These are phyloP conservation scores for Fagopyrum esculentum DNA, from an alignment of 148 eudicot species.

Conservation along the genomic window DNA sequence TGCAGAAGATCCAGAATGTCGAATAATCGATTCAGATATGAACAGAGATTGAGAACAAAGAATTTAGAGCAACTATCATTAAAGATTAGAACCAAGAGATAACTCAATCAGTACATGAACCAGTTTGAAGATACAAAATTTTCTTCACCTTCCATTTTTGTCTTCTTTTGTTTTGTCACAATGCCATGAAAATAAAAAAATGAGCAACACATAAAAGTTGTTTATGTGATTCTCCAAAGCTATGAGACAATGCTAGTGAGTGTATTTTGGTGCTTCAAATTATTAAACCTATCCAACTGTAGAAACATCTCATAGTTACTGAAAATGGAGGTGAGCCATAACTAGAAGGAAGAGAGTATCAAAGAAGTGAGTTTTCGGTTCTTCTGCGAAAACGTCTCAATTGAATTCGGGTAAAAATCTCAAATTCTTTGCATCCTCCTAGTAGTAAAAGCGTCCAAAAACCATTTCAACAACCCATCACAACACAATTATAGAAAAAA, in stretches of 20 bases:
- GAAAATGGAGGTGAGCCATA: neutral
- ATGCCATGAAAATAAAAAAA: neutral
- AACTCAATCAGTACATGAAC: conserved; percentile 8
- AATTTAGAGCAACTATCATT: neutral
- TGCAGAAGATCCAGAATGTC: neutral
- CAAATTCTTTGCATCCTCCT: neutral
- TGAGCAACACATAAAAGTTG: neutral
- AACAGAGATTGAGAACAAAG: neutral
- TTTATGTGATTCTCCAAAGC: conserved; percentile 2
- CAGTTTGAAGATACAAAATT: neutral
- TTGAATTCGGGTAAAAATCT: neutral
- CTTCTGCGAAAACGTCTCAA: neutral
- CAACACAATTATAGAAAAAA: conserved; percentile 40
- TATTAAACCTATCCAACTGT: conserved; percentile 6
- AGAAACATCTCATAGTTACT: neutral
- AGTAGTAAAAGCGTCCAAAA: neutral
- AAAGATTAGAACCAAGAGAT: neutral
- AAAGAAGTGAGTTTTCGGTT: neutral
- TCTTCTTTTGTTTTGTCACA: neutral
- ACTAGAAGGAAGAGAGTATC: neutral
- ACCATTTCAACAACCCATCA: conserved; percentile 30
- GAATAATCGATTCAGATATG: neutral
- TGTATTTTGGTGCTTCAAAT: conserved; percentile 3
- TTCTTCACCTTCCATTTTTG: neutral
- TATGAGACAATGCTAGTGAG: neutral